A percentile compares a stretch with the other conserved stretches of the same genome.
phyloP scores from a whole-genome alignment of 352 stramenopile genomes.

The Phytopythium ostracodes region DNA sequence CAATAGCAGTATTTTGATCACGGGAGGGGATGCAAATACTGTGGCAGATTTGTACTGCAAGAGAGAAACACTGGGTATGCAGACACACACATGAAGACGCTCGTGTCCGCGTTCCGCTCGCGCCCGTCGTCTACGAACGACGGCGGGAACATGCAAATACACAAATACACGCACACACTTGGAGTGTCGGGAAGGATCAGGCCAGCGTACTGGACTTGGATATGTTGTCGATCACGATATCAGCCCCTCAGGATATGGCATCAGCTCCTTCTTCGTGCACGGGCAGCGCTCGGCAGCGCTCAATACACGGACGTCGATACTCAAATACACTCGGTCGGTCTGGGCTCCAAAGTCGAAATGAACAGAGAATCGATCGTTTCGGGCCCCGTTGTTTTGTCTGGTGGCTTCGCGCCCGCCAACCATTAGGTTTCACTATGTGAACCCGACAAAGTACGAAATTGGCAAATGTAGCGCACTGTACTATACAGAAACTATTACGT shows the following conservation, averaged over 20 bases:
- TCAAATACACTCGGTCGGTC: neutral
- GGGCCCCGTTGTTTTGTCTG: neutral
- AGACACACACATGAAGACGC: neutral
- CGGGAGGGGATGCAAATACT: constrained; percentile 63
- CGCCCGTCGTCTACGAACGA: too few species aligned
- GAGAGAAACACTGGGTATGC: neutral
- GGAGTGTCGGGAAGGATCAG: constrained; percentile 57
- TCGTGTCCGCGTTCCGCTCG: neutral
- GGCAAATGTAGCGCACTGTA: neutral
- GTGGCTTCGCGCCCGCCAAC: neutral
- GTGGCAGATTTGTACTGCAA: constrained; percentile 86
- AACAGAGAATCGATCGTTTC: neutral
- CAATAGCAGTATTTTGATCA: constrained; percentile 87
- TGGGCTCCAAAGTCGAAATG: constrained; percentile 1
- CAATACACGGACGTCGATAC: neutral
- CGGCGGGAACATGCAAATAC: neutral
- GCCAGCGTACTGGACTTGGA: constrained; percentile 79
- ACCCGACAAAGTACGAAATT: neutral
- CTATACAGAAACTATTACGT: neutral
- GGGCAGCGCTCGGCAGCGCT: neutral
- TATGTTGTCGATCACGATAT: constrained; percentile 78
- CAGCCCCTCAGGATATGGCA: constrained; percentile 85
- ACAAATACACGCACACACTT: neutral
- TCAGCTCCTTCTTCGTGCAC: constrained; percentile 45
- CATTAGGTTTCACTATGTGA: constrained; percentile 3